Percentiles rank a stretch among this genome's conserved stretches.
Evolutionary conservation across 2,329 filamentous ascomycete genomes (phyloP).

Genomic region (Hypoxylon sp.): DNA sequence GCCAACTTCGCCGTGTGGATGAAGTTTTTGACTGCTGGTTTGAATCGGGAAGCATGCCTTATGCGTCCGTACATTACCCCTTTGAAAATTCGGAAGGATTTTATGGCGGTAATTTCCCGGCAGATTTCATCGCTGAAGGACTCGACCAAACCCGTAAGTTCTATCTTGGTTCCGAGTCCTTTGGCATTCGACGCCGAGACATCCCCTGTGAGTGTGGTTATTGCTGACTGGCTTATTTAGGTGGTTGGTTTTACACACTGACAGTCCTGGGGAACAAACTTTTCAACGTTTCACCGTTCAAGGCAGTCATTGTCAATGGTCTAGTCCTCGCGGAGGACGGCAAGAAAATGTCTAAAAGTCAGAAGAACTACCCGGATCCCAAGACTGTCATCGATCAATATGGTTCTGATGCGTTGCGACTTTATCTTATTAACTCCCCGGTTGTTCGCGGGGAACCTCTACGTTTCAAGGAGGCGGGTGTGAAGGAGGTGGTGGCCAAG

Average conservation of each 20-base stretch:
- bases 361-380: constrained; percentile 97
- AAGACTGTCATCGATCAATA: constrained; percentile 86
- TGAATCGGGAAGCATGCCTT: constrained; percentile 96
- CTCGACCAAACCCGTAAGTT: constrained; percentile 81
- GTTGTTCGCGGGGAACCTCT: constrained; percentile 93
- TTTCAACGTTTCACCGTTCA: constrained; percentile 87
- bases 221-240: constrained; percentile 32
- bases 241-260: constrained; percentile 97
- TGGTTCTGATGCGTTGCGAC: constrained; percentile 89
- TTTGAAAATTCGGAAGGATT: constrained; percentile 91
- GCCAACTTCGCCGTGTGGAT: constrained; percentile 82
- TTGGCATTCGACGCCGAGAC: neutral
- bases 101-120: constrained; percentile 81
- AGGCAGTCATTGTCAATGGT: constrained; percentile 97
- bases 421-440: constrained; percentile 98
- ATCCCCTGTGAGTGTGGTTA: neutral
- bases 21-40: constrained; percentile 98
- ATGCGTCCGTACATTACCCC: constrained; percentile 90
- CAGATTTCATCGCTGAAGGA: constrained; percentile 94
- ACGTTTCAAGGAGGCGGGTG: constrained; percentile 90
- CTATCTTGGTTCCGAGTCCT: neutral
- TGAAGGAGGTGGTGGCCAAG: constrained; percentile 95
- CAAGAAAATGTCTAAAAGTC: constrained; percentile 98
- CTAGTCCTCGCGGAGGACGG: constrained; percentile 95
- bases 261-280: constrained; percentile 90